Conservation (phyloP, 768 basidiomycete genomes). For the Macrocybe gigantea region DNA sequence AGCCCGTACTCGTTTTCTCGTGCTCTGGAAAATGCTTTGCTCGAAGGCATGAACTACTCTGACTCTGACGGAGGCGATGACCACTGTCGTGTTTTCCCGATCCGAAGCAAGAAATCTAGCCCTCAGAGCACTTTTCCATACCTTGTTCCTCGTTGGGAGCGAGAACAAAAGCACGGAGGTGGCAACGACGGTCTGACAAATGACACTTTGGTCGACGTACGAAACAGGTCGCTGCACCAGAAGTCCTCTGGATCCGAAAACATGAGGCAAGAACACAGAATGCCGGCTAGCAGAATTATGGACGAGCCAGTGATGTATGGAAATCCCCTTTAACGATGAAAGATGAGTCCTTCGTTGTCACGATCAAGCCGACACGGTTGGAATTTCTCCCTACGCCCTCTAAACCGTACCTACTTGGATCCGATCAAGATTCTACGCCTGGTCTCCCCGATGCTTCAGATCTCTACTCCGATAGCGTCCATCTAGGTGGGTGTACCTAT, state of each 20-base stretch:
- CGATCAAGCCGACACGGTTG: slow-evolving; percentile 19
- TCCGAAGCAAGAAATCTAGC: background rate
- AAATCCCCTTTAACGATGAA: slow-evolving; percentile 34
- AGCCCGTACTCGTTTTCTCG: slow-evolving; percentile 27
- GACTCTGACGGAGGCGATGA: slow-evolving; percentile 11
- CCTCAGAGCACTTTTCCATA: slow-evolving; percentile 2
- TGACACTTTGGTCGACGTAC: slow-evolving; percentile 11
- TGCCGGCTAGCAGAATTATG: slow-evolving; percentile 35
- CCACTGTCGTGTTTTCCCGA: background rate
- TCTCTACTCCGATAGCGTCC: too few relatives aligned
- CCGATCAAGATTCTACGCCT: background rate
- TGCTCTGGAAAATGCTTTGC: slow-evolving; percentile 22
- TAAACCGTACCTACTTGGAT: slow-evolving; percentile 4
- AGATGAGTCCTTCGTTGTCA: slow-evolving; percentile 40
- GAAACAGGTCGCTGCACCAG: background rate
- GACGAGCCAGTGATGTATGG: slow-evolving; percentile 35
- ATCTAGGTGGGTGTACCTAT: too few relatives aligned
- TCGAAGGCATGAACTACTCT: slow-evolving; percentile 10
- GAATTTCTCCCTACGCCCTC: slow-evolving; percentile 21
- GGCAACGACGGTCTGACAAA: background rate
- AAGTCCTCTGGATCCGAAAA: slow-evolving; percentile 2
- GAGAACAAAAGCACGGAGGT: background rate
- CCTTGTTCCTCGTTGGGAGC: slow-evolving; percentile 15
- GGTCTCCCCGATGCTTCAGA: too few relatives aligned
- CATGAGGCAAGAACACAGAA: slow-evolving; percentile 20